These are phyloP conservation scores for Aspergillus carlsbadensis DNA, from an alignment of 495 filamentous ascomycete species.

Conservation along the genomic window DNA sequence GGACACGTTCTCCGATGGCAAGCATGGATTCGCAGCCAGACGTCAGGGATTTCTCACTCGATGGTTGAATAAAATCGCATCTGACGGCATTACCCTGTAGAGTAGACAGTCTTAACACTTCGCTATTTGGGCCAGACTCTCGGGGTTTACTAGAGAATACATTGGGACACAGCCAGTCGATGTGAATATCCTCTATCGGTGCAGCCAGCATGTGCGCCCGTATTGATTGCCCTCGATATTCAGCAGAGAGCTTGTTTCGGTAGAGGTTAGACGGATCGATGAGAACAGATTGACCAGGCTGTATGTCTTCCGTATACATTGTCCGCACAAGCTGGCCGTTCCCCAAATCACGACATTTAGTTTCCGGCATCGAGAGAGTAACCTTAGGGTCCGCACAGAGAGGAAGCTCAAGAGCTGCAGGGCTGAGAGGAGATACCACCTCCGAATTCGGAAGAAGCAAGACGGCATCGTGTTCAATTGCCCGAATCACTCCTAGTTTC, in stretches of 20 bases:
- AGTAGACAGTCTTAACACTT: conserved; percentile 20
- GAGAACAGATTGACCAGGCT: conserved; percentile 47
- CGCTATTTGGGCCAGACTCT: conserved; percentile 1
- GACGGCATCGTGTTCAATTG: conserved; percentile 21
- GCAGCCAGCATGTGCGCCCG: conserved; percentile 48
- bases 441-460: conserved; percentile 19
- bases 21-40: conserved; percentile 21
- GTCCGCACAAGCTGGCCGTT: conserved; percentile 11
- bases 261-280: conserved; percentile 52
- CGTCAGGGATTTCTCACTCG: conserved; percentile 9
- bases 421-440: conserved; percentile 14
- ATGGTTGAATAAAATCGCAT: conserved; percentile 26
- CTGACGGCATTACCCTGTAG: conserved; percentile 20
- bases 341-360: neutral
- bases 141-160: conserved; percentile 24
- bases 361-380: conserved; percentile 13
- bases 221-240: conserved; percentile 33
- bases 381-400: conserved; percentile 6
- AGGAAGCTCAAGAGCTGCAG: conserved; percentile 14
- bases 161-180: conserved; percentile 53
- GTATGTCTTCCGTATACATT: conserved; percentile 20
- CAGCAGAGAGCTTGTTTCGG: conserved; percentile 48
- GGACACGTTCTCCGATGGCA: conserved; percentile 44
- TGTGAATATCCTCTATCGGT: conserved; percentile 35
- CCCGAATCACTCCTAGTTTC: conserved; percentile 22